Evolutionary conservation across 345 rosid species (phyloP).

Genomic region (Acer saccharum): DNA sequence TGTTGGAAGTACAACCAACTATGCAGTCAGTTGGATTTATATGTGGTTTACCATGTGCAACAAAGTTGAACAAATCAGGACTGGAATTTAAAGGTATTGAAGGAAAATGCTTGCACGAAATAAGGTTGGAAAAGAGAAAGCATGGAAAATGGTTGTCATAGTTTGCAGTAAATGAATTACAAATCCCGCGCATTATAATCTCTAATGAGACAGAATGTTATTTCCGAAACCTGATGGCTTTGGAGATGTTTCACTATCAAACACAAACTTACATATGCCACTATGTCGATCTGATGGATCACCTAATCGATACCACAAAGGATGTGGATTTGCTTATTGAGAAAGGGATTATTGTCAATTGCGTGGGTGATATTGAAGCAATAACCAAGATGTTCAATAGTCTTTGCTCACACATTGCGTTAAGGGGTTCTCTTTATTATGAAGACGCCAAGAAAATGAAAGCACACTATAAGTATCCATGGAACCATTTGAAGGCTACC

Average conservation of each 20-base stretch:
- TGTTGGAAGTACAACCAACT: no score
- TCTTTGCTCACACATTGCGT: background rate
- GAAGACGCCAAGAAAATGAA: background rate
- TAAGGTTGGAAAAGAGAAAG: background rate
- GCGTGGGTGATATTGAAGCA: background rate
- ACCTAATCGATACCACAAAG: background rate
- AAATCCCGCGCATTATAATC: background rate
- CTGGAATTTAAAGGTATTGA: no score
- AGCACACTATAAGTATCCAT: background rate
- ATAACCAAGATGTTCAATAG: background rate
- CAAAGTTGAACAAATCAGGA: background rate
- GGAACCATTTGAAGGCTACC: background rate
- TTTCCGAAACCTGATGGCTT: background rate
- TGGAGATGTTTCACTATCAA: background rate
- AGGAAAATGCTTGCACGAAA: background rate
- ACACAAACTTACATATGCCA: background rate
- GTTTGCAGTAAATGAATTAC: background rate
- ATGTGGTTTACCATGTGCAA: background rate
- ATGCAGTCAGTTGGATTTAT: no score
- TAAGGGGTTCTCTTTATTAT: background rate
- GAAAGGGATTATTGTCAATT: background rate
- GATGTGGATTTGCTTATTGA: background rate
- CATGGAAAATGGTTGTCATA: background rate
- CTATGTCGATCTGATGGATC: background rate
- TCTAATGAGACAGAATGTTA: background rate